Conservation (phyloP, 306 rosid species). For the Mimosa bimucronata region DNA sequence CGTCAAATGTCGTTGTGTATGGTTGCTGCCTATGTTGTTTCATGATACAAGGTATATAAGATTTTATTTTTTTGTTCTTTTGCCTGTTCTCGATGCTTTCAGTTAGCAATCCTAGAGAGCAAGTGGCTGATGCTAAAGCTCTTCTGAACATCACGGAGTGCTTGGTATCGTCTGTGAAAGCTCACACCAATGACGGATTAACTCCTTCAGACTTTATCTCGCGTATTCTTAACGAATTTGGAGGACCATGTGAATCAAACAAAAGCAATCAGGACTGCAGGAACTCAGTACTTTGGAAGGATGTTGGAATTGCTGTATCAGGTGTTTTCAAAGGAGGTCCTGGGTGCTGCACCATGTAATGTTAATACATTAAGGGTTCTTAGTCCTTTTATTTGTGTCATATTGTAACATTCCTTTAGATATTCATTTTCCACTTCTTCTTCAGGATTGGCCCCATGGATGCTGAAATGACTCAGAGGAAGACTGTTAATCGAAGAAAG, state of each 20-base stretch:
- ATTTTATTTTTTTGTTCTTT: not conserved
- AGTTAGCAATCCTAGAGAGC: constrained; percentile 56
- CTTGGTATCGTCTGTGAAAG: constrained; percentile 41
- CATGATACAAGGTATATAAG: not conserved
- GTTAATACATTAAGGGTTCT: constrained; percentile 16
- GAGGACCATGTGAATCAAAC: constrained; percentile 35
- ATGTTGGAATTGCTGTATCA: constrained; percentile 48
- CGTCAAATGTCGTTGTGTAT: not conserved
- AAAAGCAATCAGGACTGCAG: constrained; percentile 24
- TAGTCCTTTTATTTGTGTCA: constrained; percentile 10
- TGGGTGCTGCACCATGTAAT: constrained; percentile 53
- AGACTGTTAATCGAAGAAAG: constrained; percentile 33
- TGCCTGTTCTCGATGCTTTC: constrained; percentile 13
- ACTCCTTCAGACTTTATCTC: constrained; percentile 49
- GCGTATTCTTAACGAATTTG: constrained; percentile 37
- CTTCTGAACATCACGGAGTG: constrained; percentile 47
- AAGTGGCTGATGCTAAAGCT: constrained; percentile 55
- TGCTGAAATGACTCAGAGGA: constrained; percentile 30
- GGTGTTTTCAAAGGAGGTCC: constrained; percentile 33
- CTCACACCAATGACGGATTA: constrained; percentile 30
- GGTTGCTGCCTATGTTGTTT: constrained; percentile 1
- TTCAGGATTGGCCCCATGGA: constrained; percentile 53
- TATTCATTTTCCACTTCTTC: constrained; percentile 31
- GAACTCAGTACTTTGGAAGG: constrained; percentile 50
- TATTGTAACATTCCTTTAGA: constrained; percentile 6